A percentile compares a stretch with the other conserved stretches of the same genome.
phyloP scores from a whole-genome alignment of 805 yeast species.

The Cyberlindnera maclurae region DNA sequence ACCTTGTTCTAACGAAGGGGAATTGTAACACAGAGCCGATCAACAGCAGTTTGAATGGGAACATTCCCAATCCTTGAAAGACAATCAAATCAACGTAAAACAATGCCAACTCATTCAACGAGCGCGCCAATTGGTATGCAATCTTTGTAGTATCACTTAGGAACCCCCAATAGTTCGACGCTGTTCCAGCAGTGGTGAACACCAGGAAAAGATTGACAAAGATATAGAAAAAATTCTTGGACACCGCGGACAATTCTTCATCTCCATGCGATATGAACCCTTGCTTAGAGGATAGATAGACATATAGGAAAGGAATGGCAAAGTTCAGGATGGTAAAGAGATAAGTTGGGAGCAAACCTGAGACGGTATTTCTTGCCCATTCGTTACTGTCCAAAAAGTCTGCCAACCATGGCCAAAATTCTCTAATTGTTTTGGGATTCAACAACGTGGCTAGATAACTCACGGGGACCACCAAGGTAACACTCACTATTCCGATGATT shows the following conservation, averaged over 20 bases:
- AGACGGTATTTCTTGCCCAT: conserved; percentile 73
- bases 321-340: conserved; percentile 80
- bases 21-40: conserved; percentile 72
- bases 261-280: conserved; percentile 91
- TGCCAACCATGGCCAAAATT: conserved; percentile 80
- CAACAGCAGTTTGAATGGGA: conserved; percentile 80
- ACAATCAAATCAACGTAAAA: conserved; percentile 87
- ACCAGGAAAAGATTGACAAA: conserved; percentile 91
- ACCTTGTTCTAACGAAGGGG: conserved; percentile 55
- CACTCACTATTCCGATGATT: conserved; percentile 59
- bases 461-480: conserved; percentile 76
- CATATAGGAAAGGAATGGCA: conserved; percentile 78
- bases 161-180: conserved; percentile 70
- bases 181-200: conserved; percentile 91
- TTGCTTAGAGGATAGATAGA: conserved; percentile 74
- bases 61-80: conserved; percentile 80
- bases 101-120: conserved; percentile 69
- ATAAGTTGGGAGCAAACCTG: conserved; percentile 88
- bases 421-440: conserved; percentile 69
- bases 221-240: conserved; percentile 90
- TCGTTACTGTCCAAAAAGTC: conserved; percentile 51
- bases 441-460: conserved; percentile 77
- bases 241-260: conserved; percentile 81
- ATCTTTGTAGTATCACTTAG: conserved; percentile 84
- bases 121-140: conserved; percentile 79